A percentile compares a stretch with the other conserved stretches of the same genome.
These are phyloP conservation scores for Melaleuca quinquenervia DNA, from an alignment of 345 rosid genomes.

Conservation along the genomic window DNA sequence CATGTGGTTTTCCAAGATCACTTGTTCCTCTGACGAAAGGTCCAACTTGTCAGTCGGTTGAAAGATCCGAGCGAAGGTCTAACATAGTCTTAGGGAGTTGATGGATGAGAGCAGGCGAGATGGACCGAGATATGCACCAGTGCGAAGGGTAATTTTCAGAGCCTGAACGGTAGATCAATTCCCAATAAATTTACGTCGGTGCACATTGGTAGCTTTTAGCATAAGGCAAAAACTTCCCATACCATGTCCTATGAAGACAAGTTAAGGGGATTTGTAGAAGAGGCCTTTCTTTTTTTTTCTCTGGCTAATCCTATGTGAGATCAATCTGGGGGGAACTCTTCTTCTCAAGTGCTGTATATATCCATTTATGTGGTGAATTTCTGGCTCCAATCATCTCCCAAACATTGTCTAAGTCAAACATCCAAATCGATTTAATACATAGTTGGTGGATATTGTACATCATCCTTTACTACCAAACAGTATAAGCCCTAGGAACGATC, in stretches of 20 bases:
- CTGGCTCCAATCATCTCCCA: not conserved
- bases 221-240: not conserved
- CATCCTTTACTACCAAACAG: not conserved
- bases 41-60: not conserved
- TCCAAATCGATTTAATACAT: not conserved
- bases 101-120: not conserved
- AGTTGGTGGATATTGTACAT: not conserved
- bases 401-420: not conserved
- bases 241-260: not conserved
- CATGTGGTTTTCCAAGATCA: too few relatives aligned
- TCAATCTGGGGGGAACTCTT: not conserved
- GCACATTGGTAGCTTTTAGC: not conserved
- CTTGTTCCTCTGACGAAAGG: not conserved
- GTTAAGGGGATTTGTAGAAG: not conserved
- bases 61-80: not conserved
- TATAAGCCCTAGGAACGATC: not conserved
- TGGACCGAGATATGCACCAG: not conserved
- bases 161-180: too few relatives aligned
- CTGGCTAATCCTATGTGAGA: not conserved
- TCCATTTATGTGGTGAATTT: not conserved
- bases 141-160: not conserved
- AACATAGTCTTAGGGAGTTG: not conserved
- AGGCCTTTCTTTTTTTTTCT: not conserved
- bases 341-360: not conserved
- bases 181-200: not conserved